These are phyloP conservation scores for Blastocystis sp. DNA, from an alignment of 352 stramenopile genomes.

Conservation along the genomic window DNA sequence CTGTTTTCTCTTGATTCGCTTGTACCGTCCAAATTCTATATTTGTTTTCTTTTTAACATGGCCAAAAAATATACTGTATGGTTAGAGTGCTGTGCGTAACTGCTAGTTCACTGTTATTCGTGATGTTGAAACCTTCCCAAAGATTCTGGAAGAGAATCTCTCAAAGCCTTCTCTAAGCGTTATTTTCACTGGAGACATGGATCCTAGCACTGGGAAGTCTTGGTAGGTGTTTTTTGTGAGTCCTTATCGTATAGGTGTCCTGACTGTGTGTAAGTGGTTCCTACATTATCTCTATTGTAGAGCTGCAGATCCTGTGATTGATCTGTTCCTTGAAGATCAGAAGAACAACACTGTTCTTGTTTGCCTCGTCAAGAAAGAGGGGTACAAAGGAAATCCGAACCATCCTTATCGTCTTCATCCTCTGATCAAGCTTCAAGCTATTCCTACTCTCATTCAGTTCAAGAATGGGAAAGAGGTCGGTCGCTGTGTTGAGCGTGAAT, in stretches of 20 bases:
- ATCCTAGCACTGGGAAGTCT: slow-evolving; percentile 50
- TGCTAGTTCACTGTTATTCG: slow-evolving; percentile 62
- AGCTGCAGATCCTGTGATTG: slow-evolving; percentile 22
- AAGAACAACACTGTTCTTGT: slow-evolving; percentile 57
- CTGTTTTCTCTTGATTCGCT: not conserved
- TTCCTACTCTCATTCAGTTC: slow-evolving; percentile 57
- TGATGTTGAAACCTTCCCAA: slow-evolving; percentile 51
- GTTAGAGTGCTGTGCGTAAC: not conserved
- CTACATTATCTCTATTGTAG: not conserved
- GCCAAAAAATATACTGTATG: slow-evolving; percentile 23
- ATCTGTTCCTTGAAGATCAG: slow-evolving; percentile 61
- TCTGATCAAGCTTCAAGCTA: slow-evolving; percentile 60
- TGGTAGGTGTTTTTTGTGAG: not conserved
- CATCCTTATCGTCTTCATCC: slow-evolving; percentile 56
- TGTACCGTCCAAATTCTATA: not conserved
- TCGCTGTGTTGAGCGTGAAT: slow-evolving; percentile 32
- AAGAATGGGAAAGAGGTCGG: slow-evolving; percentile 60
- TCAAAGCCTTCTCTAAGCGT: slow-evolving; percentile 12
- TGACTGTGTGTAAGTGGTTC: slow-evolving; percentile 40
- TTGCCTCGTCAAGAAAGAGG: slow-evolving; percentile 48
- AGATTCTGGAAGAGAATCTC: slow-evolving; percentile 53
- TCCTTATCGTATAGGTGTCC: slow-evolving; percentile 48
- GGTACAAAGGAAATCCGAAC: slow-evolving; percentile 58
- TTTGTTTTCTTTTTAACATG: slow-evolving; percentile 52
- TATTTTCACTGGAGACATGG: slow-evolving; percentile 60